These are phyloP conservation scores for Pichia sp. DNA, from an alignment of 1,139 yeast genomes.

Conservation along the genomic window DNA sequence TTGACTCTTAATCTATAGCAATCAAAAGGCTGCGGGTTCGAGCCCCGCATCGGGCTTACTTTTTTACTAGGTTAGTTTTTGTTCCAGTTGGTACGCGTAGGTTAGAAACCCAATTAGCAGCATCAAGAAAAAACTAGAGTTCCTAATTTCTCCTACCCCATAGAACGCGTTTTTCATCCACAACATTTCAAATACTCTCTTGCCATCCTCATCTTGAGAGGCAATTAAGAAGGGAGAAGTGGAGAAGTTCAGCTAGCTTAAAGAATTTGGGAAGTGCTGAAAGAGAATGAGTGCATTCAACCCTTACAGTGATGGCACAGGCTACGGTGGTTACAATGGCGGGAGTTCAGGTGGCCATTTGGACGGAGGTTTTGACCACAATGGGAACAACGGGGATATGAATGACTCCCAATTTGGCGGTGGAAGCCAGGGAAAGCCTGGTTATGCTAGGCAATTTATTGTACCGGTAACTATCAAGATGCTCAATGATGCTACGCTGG, in stretches of 20 bases:
- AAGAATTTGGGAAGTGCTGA: too few relatives aligned
- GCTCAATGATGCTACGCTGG: constrained; percentile 60
- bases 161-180: not conserved
- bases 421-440: constrained; percentile 24
- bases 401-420: constrained; percentile 23
- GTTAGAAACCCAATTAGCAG: too few relatives aligned
- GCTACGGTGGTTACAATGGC: constrained; percentile 7
- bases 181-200: too few relatives aligned
- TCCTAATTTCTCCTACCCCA: too few relatives aligned
- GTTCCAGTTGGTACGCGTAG: not conserved
- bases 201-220: too few relatives aligned
- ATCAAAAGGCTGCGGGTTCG: constrained; percentile 41
- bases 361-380: constrained; percentile 10
- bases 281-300: constrained; percentile 28
- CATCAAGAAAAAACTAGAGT: too few relatives aligned
- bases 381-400: constrained; percentile 20
- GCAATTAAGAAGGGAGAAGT: too few relatives aligned
- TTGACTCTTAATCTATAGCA: constrained; percentile 32
- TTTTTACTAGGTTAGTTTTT: not conserved
- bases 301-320: constrained; percentile 20
- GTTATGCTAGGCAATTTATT: constrained; percentile 40
- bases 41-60: constrained; percentile 38
- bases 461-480: constrained; percentile 87
- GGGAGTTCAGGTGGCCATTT: constrained; percentile 21
- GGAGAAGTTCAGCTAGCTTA: too few relatives aligned